phyloP scores from a whole-genome alignment of 2,329 filamentous ascomycete genomes.

The Oidium heveae region DNA sequence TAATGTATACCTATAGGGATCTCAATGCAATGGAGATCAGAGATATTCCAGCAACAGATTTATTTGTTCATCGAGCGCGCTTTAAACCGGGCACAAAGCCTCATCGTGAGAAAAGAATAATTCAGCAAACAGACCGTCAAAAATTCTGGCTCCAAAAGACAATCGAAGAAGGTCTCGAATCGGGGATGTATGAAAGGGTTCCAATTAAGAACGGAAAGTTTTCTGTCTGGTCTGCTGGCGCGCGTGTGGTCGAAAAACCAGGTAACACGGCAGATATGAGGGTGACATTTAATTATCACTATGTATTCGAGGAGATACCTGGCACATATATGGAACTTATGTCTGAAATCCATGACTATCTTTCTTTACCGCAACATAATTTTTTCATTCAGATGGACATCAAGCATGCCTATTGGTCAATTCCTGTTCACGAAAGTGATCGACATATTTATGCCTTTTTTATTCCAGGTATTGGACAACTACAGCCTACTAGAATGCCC shows the following conservation, averaged over 20 bases:
- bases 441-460: too few species aligned
- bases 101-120: too few species aligned
- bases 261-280: background rate
- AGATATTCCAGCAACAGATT: background rate
- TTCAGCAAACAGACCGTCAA: too few species aligned
- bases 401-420: too few species aligned
- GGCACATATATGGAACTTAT: background rate
- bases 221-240: background rate
- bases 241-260: background rate
- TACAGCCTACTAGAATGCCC: too few species aligned
- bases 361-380: background rate
- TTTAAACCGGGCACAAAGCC: too few species aligned
- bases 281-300: too few species aligned
- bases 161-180: background rate
- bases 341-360: constrained; percentile 1
- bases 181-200: background rate
- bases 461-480: too few species aligned
- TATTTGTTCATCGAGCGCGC: background rate
- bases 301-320: background rate
- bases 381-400: too few species aligned
- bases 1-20: constrained; percentile 1
- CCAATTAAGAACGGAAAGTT: background rate
- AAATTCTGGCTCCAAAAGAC: too few species aligned
- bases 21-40: background rate
- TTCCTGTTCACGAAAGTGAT: too few species aligned